phyloP scores from a whole-genome alignment of 805 yeast species.

The Lipomyces chichibuensis region DNA sequence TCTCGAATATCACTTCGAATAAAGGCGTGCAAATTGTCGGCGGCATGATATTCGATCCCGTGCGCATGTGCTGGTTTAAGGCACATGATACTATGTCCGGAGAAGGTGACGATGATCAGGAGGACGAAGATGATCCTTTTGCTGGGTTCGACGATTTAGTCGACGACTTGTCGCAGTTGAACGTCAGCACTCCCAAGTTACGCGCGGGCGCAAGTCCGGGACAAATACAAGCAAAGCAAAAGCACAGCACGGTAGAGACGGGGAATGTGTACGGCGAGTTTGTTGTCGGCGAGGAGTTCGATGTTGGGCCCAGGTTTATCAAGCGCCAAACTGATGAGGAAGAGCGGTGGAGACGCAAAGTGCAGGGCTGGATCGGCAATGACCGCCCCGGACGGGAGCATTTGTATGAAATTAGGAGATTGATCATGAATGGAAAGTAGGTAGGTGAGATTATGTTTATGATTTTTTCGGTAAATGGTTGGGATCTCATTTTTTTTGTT shows the following conservation, averaged over 20 bases:
- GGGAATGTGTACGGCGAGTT: conserved; percentile 35
- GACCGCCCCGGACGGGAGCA: conserved; percentile 38
- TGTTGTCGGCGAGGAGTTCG: conserved; percentile 44
- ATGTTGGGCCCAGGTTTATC: conserved; percentile 39
- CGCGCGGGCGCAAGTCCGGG: neutral
- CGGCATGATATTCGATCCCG: conserved; percentile 64
- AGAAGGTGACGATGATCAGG: conserved; percentile 54
- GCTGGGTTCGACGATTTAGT: conserved; percentile 31
- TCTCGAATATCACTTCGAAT: conserved; percentile 36
- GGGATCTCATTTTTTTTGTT: neutral
- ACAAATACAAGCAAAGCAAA: neutral
- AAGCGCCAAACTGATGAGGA: conserved; percentile 42
- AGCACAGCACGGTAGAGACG: neutral
- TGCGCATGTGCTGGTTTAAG: conserved; percentile 62
- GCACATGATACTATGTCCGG: conserved; percentile 45
- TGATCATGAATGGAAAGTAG: conserved; percentile 40
- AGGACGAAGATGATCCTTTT: conserved; percentile 43
- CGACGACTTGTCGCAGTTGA: conserved; percentile 14
- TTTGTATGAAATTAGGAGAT: conserved; percentile 42
- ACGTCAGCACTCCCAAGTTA: conserved; percentile 3
- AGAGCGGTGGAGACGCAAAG: conserved; percentile 44
- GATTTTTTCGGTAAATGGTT: neutral
- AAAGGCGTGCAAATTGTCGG: conserved; percentile 52
- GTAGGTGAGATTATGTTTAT: neutral
- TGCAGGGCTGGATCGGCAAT: conserved; percentile 41